These are phyloP conservation scores for Pleurotus citrinopileatus DNA, from an alignment of 768 basidiomycete genomes.

Conservation along the genomic window DNA sequence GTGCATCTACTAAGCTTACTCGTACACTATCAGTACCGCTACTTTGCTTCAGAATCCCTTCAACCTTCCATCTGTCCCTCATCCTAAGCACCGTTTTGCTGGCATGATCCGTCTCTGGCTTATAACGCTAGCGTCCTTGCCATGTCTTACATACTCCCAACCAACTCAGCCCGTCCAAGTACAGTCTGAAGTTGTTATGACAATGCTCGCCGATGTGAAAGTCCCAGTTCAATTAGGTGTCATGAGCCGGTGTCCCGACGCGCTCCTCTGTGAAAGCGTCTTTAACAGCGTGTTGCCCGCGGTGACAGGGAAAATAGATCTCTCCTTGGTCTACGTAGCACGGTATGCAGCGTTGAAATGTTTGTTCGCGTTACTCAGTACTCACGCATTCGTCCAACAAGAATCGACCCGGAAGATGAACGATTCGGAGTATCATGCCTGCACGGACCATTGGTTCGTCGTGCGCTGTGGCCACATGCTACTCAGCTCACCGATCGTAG, in stretches of 20 bases:
- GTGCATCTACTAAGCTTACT: too few relatives aligned
- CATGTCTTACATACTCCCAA: background rate
- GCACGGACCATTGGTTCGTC: conserved; percentile 51
- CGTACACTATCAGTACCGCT: too few relatives aligned
- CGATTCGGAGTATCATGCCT: conserved; percentile 77
- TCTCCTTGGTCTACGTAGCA: conserved; percentile 58
- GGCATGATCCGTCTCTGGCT: conserved; percentile 10
- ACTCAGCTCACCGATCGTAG: conserved; percentile 14
- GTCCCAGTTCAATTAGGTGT: conserved; percentile 42
- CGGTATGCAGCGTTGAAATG: conserved; percentile 35
- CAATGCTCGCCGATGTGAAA: conserved; percentile 24
- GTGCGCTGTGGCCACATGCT: background rate
- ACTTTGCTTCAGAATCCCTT: too few relatives aligned
- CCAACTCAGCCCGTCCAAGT: background rate
- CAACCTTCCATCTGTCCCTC: conserved; percentile 5
- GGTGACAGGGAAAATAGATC: conserved; percentile 49
- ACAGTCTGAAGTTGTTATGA: background rate
- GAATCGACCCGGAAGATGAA: conserved; percentile 61
- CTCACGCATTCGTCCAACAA: conserved; percentile 23
- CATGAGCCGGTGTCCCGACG: conserved; percentile 65
- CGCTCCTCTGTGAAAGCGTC: conserved; percentile 58
- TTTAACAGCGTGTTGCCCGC: conserved; percentile 56
- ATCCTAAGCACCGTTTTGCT: conserved; percentile 6
- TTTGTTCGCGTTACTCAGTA: background rate
- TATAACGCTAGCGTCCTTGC: background rate